phyloP scores from a whole-genome alignment of 768 basidiomycete genomes.

The Mycena crocata region DNA sequence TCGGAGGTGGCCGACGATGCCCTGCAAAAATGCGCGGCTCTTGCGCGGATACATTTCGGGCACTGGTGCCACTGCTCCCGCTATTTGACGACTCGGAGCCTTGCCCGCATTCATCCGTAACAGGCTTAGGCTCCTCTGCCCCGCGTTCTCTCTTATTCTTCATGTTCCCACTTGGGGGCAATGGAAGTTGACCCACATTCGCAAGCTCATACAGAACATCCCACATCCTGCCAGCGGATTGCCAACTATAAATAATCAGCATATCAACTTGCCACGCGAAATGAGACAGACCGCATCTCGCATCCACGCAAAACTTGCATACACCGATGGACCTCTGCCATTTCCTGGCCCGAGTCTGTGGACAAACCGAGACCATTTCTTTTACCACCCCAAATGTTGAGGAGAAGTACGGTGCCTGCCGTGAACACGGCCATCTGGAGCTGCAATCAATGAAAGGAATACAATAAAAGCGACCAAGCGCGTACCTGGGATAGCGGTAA shows the following conservation, averaged over 20 bases:
- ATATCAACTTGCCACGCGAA: not conserved
- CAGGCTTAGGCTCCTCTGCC: constrained; percentile 51
- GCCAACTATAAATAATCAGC: constrained; percentile 47
- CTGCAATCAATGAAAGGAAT: constrained; percentile 14
- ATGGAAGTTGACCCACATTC: constrained; percentile 32
- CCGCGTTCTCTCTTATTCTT: constrained; percentile 64
- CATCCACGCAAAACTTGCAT: constrained; percentile 60
- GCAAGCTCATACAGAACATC: constrained; percentile 39
- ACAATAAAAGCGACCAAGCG: constrained; percentile 6
- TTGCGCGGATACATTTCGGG: not conserved
- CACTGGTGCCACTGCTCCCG: not conserved
- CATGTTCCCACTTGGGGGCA: constrained; percentile 31
- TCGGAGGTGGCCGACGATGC: not conserved
- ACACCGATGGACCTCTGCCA: constrained; percentile 71
- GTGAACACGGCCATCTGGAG: constrained; percentile 50
- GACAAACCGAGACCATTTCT: constrained; percentile 51
- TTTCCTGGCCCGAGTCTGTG: constrained; percentile 61
- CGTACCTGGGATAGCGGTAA: constrained; percentile 52
- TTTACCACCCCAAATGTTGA: constrained; percentile 75
- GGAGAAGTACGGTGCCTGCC: constrained; percentile 65
- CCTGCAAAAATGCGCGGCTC: not conserved
- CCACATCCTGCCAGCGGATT: constrained; percentile 54
- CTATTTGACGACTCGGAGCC: not conserved
- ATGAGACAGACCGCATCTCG: constrained; percentile 50
- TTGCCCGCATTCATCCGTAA: constrained; percentile 33